Base-by-base conservation (phyloP, 345 rosid genomes). In the Citrus cavaleriei region DNA sequence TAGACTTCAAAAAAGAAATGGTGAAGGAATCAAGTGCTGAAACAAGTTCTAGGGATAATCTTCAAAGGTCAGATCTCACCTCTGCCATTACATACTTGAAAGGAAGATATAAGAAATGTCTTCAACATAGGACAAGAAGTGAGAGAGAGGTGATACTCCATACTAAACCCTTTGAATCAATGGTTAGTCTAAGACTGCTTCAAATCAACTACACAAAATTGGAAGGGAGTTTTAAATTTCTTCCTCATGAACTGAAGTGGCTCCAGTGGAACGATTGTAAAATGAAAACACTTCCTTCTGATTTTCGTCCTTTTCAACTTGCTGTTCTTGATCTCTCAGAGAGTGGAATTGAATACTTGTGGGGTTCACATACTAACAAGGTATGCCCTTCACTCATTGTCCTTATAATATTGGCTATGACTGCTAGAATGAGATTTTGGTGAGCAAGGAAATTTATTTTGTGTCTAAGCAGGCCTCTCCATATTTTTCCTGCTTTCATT, bases 321-420 rank as follows among this genome's bases (percentile, higher is more conserved):
- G 91, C 87, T 24, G 89, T 93, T 78, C 93, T 92, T 81, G 89
- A 93, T 85, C 93, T 93, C 82, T 88, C 95, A 16, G 83, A 83
- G 19, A 90, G 98, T 86, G 57, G 77, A 73, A 83, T 91, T 63
- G 78, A 78, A 75, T 42, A 4, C 34, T 38, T 93, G 63, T 85
- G 85, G 88, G 81, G 77, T 75, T 65, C 68, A 1, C 1, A 1
- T 7, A 6, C 68, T 59, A 77, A 83, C 54, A 34, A 74, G 85
- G 97, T 90, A 77, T 1, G 76, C 28, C 22, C 18, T 58, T 73
- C 46, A n/a, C 34, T 42, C 14, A 68, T 65, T 25, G 30, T 16
- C 57, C n/a, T 63, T 25, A 46, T 46, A 10, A 18, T 3, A 25
- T 60, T 67, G 60, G 58, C 51, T 6, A 61, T 12, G 68, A 69